These are phyloP conservation scores for Brassica incana DNA, from an alignment of 345 rosid species.

Conservation along the genomic window DNA sequence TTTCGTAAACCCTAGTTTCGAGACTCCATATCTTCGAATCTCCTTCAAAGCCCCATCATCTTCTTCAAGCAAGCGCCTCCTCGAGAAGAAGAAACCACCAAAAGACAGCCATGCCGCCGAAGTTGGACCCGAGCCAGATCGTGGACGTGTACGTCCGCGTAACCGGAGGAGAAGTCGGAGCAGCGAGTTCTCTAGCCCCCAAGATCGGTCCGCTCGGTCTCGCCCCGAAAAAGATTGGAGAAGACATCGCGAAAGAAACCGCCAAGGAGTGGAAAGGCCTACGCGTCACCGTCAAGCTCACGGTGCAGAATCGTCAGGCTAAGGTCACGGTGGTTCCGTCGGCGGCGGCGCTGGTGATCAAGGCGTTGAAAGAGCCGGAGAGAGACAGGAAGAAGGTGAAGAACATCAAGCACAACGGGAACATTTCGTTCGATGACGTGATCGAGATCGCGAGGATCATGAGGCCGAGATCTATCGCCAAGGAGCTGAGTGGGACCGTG, in stretches of 20 bases:
- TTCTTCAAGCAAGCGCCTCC: slow-evolving; percentile 24
- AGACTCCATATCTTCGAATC: neutral
- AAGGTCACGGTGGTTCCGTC: slow-evolving; percentile 79
- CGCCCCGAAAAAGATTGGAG: slow-evolving; percentile 83
- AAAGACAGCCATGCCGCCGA: slow-evolving; percentile 55
- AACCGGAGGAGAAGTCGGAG: slow-evolving; percentile 64
- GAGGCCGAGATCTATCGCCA: slow-evolving; percentile 70
- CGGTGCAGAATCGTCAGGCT: slow-evolving; percentile 85
- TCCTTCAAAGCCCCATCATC: slow-evolving; percentile 23
- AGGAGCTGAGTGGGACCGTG: slow-evolving; percentile 61
- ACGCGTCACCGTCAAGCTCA: slow-evolving; percentile 74
- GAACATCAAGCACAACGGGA: slow-evolving; percentile 67
- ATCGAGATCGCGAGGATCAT: slow-evolving; percentile 71
- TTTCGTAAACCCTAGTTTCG: slow-evolving; percentile 40
- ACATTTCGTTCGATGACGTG: slow-evolving; percentile 66
- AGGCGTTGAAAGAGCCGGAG: slow-evolving; percentile 64
- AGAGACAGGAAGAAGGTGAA: slow-evolving; percentile 74
- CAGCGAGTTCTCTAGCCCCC: slow-evolving; percentile 64
- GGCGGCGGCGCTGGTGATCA: slow-evolving; percentile 76
- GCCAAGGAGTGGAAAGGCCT: slow-evolving; percentile 66
- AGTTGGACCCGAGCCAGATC: slow-evolving; percentile 51
- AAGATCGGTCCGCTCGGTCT: slow-evolving; percentile 82
- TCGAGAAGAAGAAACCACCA: neutral
- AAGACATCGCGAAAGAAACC: slow-evolving; percentile 61
- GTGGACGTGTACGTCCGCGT: slow-evolving; percentile 58